Evolutionary conservation across 257 asterid genomes (phyloP).

Genomic region (Orobanche coerulescens): DNA sequence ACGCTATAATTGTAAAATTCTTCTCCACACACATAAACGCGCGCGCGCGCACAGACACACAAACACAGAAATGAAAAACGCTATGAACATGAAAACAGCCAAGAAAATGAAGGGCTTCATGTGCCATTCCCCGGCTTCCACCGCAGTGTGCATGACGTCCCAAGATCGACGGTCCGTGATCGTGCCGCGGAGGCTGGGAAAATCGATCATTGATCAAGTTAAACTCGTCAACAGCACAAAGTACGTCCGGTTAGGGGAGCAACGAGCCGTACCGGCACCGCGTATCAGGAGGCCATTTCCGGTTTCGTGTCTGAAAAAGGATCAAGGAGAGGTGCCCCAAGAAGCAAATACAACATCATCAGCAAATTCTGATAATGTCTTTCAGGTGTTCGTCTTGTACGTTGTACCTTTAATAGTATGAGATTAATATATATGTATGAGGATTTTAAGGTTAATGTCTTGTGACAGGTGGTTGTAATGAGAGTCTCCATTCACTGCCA

Average conservation of each 20-base stretch:
- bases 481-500: constrained; percentile 85
- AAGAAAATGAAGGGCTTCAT: constrained; percentile 60
- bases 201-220: constrained; percentile 16
- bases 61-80: neutral
- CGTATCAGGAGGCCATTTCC: constrained; percentile 16
- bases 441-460: constrained; percentile 7
- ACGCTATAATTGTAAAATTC: no score
- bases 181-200: constrained; percentile 22
- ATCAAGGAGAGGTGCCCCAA: constrained; percentile 20
- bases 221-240: constrained; percentile 20
- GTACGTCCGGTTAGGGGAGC: constrained; percentile 28
- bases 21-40: neutral
- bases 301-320: constrained; percentile 21
- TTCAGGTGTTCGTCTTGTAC: constrained; percentile 28
- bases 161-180: constrained; percentile 38
- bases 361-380: constrained; percentile 27
- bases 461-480: constrained; percentile 70
- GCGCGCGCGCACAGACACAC: no score
- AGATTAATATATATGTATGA: no score
- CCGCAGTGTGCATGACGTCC: constrained; percentile 57
- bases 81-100: constrained; percentile 28
- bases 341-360: constrained; percentile 17
- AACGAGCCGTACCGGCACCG: constrained; percentile 9
- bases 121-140: constrained; percentile 49
- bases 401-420: no score